Percentiles rank a stretch among this genome's conserved stretches.
These are phyloP conservation scores for Capsicum pubescens DNA, from an alignment of 257 asterid species.

Conservation along the genomic window DNA sequence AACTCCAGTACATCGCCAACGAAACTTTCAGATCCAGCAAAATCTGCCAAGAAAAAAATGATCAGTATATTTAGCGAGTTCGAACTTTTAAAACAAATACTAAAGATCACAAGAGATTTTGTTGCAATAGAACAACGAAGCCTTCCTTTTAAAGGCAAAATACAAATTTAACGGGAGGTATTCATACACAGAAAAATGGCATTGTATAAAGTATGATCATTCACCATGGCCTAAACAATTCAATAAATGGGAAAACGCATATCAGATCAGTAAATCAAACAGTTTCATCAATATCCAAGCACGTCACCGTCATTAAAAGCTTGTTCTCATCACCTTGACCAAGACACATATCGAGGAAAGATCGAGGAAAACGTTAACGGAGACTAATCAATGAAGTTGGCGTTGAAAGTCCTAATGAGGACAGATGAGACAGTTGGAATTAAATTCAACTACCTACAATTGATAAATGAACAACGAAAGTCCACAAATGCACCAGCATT, in stretches of 20 bases:
- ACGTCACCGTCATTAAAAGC: not conserved
- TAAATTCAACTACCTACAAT: not conserved
- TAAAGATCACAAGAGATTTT: slow-evolving; percentile 19
- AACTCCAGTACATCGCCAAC: not conserved
- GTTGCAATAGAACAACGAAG: not conserved
- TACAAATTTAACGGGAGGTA: not conserved
- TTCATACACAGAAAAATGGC: not conserved
- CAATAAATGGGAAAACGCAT: not conserved
- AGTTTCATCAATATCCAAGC: not conserved
- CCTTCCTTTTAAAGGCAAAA: slow-evolving; percentile 8
- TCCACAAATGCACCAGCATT: not conserved
- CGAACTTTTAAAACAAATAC: not conserved
- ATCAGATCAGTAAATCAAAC: slow-evolving; percentile 15
- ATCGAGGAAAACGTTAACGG: not conserved
- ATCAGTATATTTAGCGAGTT: slow-evolving; percentile 6
- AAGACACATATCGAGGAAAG: not conserved
- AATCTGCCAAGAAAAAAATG: slow-evolving; percentile 20
- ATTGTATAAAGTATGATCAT: not conserved
- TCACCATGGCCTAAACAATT: not conserved
- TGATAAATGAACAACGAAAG: not conserved
- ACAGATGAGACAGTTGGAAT: not conserved
- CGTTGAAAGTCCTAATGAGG: not conserved
- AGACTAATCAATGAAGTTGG: not conserved
- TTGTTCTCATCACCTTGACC: not conserved
- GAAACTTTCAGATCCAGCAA: not conserved